A percentile compares a stretch with the other conserved stretches of the same genome.
Conservation (phyloP, 169 alveolate species). For the Theileria sp. region DNA sequence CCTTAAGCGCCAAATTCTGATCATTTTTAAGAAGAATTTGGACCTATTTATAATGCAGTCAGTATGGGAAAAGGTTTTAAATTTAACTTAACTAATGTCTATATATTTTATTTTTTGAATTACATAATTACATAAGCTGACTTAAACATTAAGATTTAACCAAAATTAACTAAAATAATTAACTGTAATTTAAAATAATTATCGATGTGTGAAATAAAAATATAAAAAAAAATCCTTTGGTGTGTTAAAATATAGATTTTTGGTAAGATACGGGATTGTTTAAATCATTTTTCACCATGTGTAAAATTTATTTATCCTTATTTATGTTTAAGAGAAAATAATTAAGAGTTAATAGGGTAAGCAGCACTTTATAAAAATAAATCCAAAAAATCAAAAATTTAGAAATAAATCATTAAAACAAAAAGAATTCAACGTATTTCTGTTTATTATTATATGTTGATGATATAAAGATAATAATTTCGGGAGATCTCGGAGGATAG, state of each 20-base stretch:
- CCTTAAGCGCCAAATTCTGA: conserved; percentile 35
- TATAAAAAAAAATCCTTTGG: background rate
- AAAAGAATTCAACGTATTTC: too few species aligned
- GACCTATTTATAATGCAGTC: conserved; percentile 51
- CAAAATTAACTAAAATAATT: too few species aligned
- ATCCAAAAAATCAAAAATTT: too few species aligned
- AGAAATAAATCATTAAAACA: background rate
- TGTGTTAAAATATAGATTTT: too few species aligned
- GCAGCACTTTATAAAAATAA: too few species aligned
- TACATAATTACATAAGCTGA: too few species aligned
- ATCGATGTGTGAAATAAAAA: background rate
- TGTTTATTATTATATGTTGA: background rate
- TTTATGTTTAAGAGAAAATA: too few species aligned
- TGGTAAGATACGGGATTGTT: too few species aligned
- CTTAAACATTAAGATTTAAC: background rate
- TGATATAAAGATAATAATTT: background rate
- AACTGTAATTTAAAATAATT: too few species aligned
- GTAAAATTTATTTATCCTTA: too few species aligned
- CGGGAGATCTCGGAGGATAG: background rate
- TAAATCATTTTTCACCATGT: too few species aligned
- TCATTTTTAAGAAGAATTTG: conserved; percentile 43
- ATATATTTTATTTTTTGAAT: too few species aligned
- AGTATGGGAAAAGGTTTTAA: conserved; percentile 12
- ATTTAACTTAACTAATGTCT: background rate
- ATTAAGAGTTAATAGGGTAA: background rate